Evolutionary conservation across 805 yeast species (phyloP), one percentile per base, ranked within the genome.

Genomic region (Candida multigemmis): DNA sequence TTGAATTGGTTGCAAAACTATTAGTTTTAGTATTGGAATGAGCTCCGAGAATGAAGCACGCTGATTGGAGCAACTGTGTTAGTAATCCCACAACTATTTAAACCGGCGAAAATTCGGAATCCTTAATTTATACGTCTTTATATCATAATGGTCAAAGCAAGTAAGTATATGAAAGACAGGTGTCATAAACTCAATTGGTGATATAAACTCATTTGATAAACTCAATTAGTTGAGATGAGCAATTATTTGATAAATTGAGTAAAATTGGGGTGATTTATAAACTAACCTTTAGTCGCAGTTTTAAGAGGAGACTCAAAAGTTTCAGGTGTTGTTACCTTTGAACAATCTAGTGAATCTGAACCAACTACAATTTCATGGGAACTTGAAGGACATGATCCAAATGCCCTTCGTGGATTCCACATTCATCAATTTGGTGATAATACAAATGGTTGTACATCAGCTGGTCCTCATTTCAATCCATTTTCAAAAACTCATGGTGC

Each of bases 361-460:
- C 93, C 94, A 58, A 84, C 94, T 50, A 79, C 84, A 24, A 71
- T 91, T 44, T 44, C 86, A 13, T 91, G 85, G 77, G 93, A 89
- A 48, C 82, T 91, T 53, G 49, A 74, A 32, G 98, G 98, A 56
- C 84, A 86, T 62, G 77, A 74, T 41, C 67, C 96, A 35, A 79
- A 83, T 49, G 89, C 95, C 27, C 65, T 71, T 54, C 78, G 94
- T 63, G 98, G 98, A 28, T 89, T 91, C 95, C 98, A 91, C 72
- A 67, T 91, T 53, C 98, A 91, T 65, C 80, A 84, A 54, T 91
- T 91, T 50, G 98, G 98, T 67, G 98, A 91, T 70, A 85, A 84
- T 77, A 85, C 98, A 64, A 91, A 91, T 59, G 98, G 98, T 42
- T 91, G 98, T 68, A 89, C 95, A 35, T 83, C 95, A 41, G 96